Base-by-base conservation (phyloP, 2,329 filamentous ascomycete genomes). In the Trichocomaceae sp. region DNA sequence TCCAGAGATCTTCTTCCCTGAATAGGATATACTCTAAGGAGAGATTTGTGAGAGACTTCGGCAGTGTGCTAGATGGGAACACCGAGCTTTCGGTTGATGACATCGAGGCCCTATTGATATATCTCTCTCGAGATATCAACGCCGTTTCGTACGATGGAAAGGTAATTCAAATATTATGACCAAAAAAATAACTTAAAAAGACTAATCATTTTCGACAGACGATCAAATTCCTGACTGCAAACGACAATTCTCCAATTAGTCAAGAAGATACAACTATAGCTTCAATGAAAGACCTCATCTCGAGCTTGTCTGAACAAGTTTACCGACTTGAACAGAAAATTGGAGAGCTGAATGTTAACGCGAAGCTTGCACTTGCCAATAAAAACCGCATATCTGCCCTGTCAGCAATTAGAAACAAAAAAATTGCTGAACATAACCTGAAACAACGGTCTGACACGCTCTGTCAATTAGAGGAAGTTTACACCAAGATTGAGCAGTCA, bases 401-500 rank as follows among this genome's bases (percentile, higher is more conserved):
- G 31, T 85, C 87, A 0, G 85, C 89, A 0, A 79, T 99, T 12
- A 85, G 86, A 50, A 87, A 84, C 5, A 95, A 90, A 75, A 96
- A 93, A 69, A 75, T 88, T 7, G 84, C 87, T 26, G 90, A 96
- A 69, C 75, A 81, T 2, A 87, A 84, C 10, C 78, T 97, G 0
- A 76, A 82, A 29, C 83, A 84, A 60, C 84, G 91, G 12, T 83
- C 85, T 29, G 83, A 84, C 8, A 88, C 88, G 0, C 79, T 96
- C 2, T 76, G 78, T 42, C 90, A 96, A 70, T 79, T 99, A 1
- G 90, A 97, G 71, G 84, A 88, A 59, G 85, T 95, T 0, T 87
- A 90, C 52, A 72, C 79, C n/a, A 87, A 86, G 65, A 88, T 99
- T 51, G 86, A 96, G 67, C 85, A 92, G 69, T 93, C 93, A 0